These are phyloP conservation scores for Herpomyces periplanetae DNA, from an alignment of 2,329 filamentous ascomycete species.

Conservation along the genomic window DNA sequence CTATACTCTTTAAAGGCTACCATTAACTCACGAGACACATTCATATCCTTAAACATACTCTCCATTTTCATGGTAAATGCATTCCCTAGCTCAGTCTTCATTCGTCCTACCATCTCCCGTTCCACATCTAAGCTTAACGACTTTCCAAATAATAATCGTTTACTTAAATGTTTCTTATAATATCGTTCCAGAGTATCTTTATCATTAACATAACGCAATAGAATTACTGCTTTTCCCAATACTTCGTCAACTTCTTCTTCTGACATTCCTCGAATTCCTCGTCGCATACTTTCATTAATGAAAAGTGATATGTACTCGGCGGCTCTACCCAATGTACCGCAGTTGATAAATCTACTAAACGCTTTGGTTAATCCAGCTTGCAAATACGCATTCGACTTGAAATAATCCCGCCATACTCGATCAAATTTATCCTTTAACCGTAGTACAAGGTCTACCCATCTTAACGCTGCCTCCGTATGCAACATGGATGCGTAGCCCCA, in stretches of 20 bases:
- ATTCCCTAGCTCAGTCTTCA: slow-evolving; percentile 87
- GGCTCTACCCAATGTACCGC: slow-evolving; percentile 23
- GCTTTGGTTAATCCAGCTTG: slow-evolving; percentile 51
- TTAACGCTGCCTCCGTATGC: slow-evolving; percentile 51
- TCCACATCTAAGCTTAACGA: slow-evolving; percentile 70
- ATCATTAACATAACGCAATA: slow-evolving; percentile 57
- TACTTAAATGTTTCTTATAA: slow-evolving; percentile 83
- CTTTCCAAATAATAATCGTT: slow-evolving; percentile 49
- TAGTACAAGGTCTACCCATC: slow-evolving; percentile 78
- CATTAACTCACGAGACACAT: slow-evolving; percentile 45
- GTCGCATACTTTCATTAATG: slow-evolving; percentile 82
- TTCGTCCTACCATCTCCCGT: slow-evolving; percentile 71
- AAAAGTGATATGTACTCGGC: slow-evolving; percentile 83
- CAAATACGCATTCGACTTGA: slow-evolving; percentile 30
- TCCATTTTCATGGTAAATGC: slow-evolving; percentile 75
- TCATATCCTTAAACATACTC: slow-evolving; percentile 91
- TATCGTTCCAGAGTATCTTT: slow-evolving; percentile 87
- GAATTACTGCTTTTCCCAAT: slow-evolving; percentile 51
- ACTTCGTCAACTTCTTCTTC: slow-evolving; percentile 49
- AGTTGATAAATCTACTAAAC: slow-evolving; percentile 71
- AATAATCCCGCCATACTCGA: slow-evolving; percentile 28
- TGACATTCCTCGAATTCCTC: slow-evolving; percentile 65
- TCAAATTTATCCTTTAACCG: slow-evolving; percentile 64
- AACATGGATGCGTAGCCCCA: slow-evolving; percentile 18
- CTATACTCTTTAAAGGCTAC: slow-evolving; percentile 29